Evolutionary conservation across 345 rosid genomes (phyloP), one percentile per base, ranked within the genome.

Genomic region (Gossypium raimondii): DNA sequence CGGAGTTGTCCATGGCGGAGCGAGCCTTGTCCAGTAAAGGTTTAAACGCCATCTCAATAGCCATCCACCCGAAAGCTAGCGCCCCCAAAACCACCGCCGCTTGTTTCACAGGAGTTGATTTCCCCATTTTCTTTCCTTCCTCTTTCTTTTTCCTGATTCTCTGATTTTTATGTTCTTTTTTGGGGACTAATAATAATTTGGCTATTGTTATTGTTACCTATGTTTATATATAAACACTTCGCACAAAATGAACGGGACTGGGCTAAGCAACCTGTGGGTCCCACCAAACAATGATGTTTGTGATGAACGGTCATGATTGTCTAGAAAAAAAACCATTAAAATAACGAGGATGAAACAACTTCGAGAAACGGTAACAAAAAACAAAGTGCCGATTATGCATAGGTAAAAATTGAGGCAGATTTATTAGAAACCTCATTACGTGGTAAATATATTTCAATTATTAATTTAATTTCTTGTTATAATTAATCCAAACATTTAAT

Each of bases 31-130:
- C 91, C 79, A 90, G 85, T 75, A 90, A 59, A 11, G 97, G 94
- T 86, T 90, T 94, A 74, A 92, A 82, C 70, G 89, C 94, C 70
- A 94, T 29, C 87, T 90, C 97, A 29, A 94, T 78, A 12, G 98
- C 93, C 55, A 94, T 71, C 98, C 91, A 90, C 47, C 92, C 94
- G 2, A 92, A 76, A 11, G 92, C 90, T 13, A 92, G 83, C 12
- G 90, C 97, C 53, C 97, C 97, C 11, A 86, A 78, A 22, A 89
- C 97, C 63, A 82, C 83, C 69, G 86, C 81, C 62, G 88, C 91
- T 76, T 80, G 89, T 73, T 90, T 92, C 79, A 79, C 27, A 51
- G 50, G 55, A 24, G 63, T 2, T 11, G 77, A 18, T 60, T 75
- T 58, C 27, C 51, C 17, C 74, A 50, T 27, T 13, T 12, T 70